Percentiles rank a stretch among this genome's conserved stretches.
These are phyloP conservation scores for Fraxinus anomala DNA, from an alignment of 257 asterid species.

Conservation along the genomic window DNA sequence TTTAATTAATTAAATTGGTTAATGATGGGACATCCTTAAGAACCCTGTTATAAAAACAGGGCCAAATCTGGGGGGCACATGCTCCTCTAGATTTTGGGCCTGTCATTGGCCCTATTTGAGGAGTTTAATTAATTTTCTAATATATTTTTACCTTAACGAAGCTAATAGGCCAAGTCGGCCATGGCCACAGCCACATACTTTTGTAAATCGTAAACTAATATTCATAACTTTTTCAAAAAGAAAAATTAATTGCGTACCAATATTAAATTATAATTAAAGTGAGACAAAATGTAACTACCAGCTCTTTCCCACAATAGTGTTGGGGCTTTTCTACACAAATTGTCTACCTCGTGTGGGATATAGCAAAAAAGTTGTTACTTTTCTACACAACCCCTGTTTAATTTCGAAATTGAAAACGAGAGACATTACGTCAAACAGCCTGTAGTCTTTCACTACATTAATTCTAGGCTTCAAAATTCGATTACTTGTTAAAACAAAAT, in stretches of 20 bases:
- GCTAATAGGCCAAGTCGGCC: not conserved
- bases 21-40: no score
- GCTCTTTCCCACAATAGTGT: slow-evolving; percentile 28
- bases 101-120: no score
- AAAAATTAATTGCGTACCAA: not conserved
- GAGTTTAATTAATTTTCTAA: no score
- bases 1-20: not conserved
- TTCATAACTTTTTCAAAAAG: not conserved
- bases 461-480: slow-evolving; percentile 4
- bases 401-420: no score
- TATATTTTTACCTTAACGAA: no score
- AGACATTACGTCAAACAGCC: no score
- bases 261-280: slow-evolving; percentile 16
- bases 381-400: no score
- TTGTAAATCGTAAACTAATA: slow-evolving; percentile 6
- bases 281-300: slow-evolving; percentile 31
- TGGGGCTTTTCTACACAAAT: slow-evolving; percentile 33
- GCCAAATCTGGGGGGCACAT: no score
- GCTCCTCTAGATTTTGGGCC: no score
- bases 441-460: no score
- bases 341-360: slow-evolving; percentile 30
- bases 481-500: slow-evolving; percentile 14
- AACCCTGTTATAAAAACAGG: no score
- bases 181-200: not conserved
- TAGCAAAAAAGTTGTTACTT: not conserved